Percentiles rank a stretch among this genome's conserved stretches.
Conservation (phyloP, 768 basidiomycete genomes). For the Boletus sp. region DNA sequence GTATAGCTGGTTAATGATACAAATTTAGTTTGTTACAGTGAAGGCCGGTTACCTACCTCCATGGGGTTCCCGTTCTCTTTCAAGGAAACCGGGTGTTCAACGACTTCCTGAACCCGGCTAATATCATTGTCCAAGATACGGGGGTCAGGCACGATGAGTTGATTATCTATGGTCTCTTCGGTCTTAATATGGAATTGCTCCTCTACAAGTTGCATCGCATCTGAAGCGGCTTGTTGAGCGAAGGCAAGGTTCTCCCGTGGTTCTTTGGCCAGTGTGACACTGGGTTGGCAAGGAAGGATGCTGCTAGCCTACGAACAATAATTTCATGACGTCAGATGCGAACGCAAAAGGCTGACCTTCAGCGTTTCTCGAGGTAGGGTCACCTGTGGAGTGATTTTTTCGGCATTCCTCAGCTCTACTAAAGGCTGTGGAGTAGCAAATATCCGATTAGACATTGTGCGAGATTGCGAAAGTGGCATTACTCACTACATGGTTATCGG, state of each 20-base stretch:
- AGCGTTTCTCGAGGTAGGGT: background rate
- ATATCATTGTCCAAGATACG: background rate
- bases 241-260: constrained; percentile 31
- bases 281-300: background rate
- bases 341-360: constrained; percentile 16
- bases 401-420: background rate
- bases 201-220: background rate
- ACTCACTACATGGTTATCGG: constrained; percentile 9
- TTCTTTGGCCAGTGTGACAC: constrained; percentile 28
- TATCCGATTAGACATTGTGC: background rate
- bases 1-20: constrained; percentile 13
- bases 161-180: background rate
- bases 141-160: background rate
- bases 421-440: constrained; percentile 1
- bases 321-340: background rate
- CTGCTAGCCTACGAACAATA: constrained; percentile 4
- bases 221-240: background rate
- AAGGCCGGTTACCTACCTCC: constrained; percentile 10
- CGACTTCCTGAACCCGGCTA: background rate
- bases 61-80: constrained; percentile 2
- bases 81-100: constrained; percentile 1
- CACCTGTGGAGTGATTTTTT: background rate
- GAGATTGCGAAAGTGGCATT: background rate
- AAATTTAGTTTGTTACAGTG: background rate
- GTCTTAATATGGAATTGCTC: background rate